phyloP scores from a whole-genome alignment of 2,329 filamentous ascomycete species.

The Aspergillus glaucus region DNA sequence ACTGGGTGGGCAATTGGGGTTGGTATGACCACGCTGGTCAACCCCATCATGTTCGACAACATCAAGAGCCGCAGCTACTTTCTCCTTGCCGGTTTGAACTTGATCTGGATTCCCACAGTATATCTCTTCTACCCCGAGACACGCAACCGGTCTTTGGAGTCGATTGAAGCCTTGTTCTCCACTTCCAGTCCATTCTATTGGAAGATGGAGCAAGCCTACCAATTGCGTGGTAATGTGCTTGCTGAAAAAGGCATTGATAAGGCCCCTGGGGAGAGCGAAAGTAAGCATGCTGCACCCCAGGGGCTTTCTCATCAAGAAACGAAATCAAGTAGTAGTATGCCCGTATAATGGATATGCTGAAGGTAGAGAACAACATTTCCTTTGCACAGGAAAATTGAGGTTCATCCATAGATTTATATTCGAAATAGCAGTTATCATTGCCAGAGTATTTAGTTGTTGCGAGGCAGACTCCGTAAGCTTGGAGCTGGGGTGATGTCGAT shows the following conservation, averaged over 20 bases:
- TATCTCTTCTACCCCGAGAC: conserved; percentile 53
- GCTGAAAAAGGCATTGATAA: neutral
- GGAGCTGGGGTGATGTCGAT: too few species aligned
- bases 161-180: conserved; percentile 47
- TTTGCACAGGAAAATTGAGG: too few species aligned
- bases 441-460: too few species aligned
- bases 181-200: conserved; percentile 41
- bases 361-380: too few species aligned
- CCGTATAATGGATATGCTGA: too few species aligned
- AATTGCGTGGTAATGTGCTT: conserved; percentile 21
- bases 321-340: too few species aligned
- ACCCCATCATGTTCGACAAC: conserved; percentile 46
- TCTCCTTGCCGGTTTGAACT: conserved; percentile 47
- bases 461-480: too few species aligned
- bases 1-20: conserved; percentile 55
- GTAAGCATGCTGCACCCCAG: too few species aligned
- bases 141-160: conserved; percentile 44
- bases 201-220: conserved; percentile 41
- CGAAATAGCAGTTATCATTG: too few species aligned
- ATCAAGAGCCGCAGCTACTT: conserved; percentile 46
- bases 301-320: too few species aligned
- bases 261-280: too few species aligned
- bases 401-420: too few species aligned
- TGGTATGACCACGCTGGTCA: conserved; percentile 50
- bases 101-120: conserved; percentile 47